Evolutionary conservation across 495 filamentous ascomycete genomes (phyloP).

Genomic region (Aspergillus sclerotiicarbonarius): DNA sequence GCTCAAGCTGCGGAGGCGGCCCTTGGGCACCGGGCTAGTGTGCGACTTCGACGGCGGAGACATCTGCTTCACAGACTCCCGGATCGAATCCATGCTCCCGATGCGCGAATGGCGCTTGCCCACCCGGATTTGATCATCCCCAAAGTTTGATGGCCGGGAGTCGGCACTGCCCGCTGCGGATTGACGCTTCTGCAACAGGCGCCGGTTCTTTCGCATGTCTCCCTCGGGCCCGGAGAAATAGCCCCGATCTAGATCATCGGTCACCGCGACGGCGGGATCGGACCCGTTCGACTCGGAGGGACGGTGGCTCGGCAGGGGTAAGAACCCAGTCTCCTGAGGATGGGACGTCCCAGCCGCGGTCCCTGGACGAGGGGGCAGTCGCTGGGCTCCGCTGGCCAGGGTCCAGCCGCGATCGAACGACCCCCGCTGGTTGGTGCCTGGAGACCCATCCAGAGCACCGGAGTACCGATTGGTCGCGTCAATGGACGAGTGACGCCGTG

Average conservation of each 20-base stretch:
- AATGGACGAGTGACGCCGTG: slow-evolving; percentile 82
- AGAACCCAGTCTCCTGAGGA: slow-evolving; percentile 13
- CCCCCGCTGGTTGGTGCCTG: slow-evolving; percentile 70
- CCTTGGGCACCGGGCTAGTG: slow-evolving; percentile 48
- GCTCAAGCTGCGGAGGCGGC: slow-evolving; percentile 47
- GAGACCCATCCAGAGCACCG: slow-evolving; percentile 22
- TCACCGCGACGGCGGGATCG: slow-evolving; percentile 26
- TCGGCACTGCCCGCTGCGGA: slow-evolving; percentile 49
- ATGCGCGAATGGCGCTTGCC: slow-evolving; percentile 74
- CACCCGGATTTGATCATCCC: slow-evolving; percentile 61
- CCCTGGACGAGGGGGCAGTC: slow-evolving; percentile 33
- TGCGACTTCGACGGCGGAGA: slow-evolving; percentile 56
- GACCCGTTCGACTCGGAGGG: slow-evolving; percentile 23
- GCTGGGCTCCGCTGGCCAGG: slow-evolving; percentile 52
- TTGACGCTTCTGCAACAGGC: slow-evolving; percentile 78
- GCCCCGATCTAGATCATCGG: slow-evolving; percentile 75
- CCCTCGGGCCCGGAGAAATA: slow-evolving; percentile 91
- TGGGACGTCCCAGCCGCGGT: slow-evolving; percentile 31
- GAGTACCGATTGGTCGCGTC: slow-evolving; percentile 56
- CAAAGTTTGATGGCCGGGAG: slow-evolving; percentile 66
- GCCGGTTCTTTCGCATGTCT: slow-evolving; percentile 66
- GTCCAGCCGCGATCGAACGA: slow-evolving; percentile 94
- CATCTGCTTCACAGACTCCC: slow-evolving; percentile 38
- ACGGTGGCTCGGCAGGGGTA: not conserved
- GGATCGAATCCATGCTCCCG: slow-evolving; percentile 64